Percentiles rank a stretch among this genome's conserved stretches.
These are phyloP conservation scores for Epichloe coenophiala DNA, from an alignment of 2,329 filamentous ascomycete species.

Conservation along the genomic window DNA sequence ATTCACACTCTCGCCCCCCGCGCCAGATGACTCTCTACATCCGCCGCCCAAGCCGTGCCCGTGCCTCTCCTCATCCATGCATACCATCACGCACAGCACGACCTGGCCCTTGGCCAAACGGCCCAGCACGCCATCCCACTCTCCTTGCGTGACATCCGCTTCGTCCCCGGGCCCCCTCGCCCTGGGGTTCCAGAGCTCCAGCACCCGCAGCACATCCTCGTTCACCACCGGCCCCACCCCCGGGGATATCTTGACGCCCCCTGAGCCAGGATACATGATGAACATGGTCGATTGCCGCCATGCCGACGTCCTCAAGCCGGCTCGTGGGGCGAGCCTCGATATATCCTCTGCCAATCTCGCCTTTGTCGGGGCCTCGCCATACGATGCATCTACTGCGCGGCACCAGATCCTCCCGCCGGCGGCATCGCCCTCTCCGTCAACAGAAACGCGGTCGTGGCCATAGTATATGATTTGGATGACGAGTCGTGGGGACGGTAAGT, in stretches of 20 bases:
- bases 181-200: not conserved
- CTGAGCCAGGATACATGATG: not conserved
- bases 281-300: not conserved
- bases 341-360: not conserved
- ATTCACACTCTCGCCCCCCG: not conserved
- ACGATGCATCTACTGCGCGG: not conserved
- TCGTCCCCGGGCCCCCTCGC: constrained; percentile 10
- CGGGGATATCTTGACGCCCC: not conserved
- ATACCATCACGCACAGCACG: not conserved
- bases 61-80: not conserved
- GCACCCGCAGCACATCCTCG: not conserved
- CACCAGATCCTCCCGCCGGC: not conserved
- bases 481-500: not conserved
- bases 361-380: not conserved
- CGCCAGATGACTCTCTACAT: not conserved
- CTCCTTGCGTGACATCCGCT: constrained; percentile 4
- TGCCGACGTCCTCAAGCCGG: not conserved
- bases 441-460: not conserved
- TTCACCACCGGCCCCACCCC: not conserved
- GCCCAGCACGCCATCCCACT: constrained; percentile 12
- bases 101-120: not conserved
- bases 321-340: not conserved
- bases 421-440: too few species aligned
- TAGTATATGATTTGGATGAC: constrained; percentile 4
- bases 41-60: not conserved